Evolutionary conservation across 2,329 filamentous ascomycete species (phyloP), one percentile per base, ranked within the genome.

Genomic region (Verticillium klebahnii): DNA sequence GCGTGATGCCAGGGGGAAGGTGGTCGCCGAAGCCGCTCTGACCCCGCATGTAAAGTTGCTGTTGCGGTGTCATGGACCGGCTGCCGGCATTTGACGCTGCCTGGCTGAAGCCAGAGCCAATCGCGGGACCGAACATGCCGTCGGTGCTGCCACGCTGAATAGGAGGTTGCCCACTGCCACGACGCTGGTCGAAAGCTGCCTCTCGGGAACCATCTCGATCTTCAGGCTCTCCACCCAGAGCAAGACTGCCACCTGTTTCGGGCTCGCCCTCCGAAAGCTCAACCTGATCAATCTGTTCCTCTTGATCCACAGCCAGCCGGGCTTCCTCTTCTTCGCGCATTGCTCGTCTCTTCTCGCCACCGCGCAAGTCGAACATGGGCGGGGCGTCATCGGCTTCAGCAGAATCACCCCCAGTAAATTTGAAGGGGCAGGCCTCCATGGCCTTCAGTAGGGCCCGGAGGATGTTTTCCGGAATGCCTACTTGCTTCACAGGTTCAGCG

Each of bases 201-300:
- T 85, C 84, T 19, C 80, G 79, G 19, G 75, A 71, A 55, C 77
- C 76, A 25, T 92, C 89, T 64, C 85, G 83, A 67, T 96, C 92
- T 72, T 98, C 94, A 0, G 94, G 94, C 72, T 98, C 94, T 54
- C 94, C 94, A 62, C 94, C 94, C 19, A 98, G 82, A 62, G 96
- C 93, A 62, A 95, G 81, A 72, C 94, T 98, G 15, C 87, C 86
- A 56, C 91, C 91, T 67, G 90, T 90, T 74, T 95, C 93, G 1
- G 87, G 86, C 61, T 90, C 89, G 62, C 91, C 92, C 66, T 97
- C 93, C 0, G 82, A 82, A 4, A 77, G 72, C 56, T 82, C 81
- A 5, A 72, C 71, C 2, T 71, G 71, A 29, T 83, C 82, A 1
- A 72, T 67, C 29, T 75, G 75, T 34, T 84, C 80, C 62, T 85